These are phyloP conservation scores for Jatropha curcas DNA, from an alignment of 345 rosid genomes.

Conservation along the genomic window DNA sequence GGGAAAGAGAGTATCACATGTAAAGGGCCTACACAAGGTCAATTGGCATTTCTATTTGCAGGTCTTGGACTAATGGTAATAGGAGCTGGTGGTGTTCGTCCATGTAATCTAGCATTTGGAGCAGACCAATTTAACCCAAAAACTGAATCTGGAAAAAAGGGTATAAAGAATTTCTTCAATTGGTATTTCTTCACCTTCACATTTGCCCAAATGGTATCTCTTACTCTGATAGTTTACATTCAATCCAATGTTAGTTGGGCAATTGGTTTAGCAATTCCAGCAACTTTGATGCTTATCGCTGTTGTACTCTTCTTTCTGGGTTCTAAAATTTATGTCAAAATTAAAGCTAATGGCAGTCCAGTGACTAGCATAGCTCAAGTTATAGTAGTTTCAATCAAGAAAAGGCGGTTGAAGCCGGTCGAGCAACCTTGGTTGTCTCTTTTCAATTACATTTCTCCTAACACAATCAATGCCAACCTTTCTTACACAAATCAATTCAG, in stretches of 20 bases:
- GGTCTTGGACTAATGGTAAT: conserved; percentile 18
- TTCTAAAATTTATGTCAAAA: conserved; percentile 24
- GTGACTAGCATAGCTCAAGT: conserved; percentile 26
- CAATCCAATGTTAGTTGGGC: conserved; percentile 32
- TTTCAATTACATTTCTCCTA: conserved; percentile 32
- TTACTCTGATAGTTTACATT: conserved; percentile 19
- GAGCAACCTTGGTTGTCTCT: conserved; percentile 42
- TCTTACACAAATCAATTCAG: conserved; percentile 52
- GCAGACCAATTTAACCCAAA: conserved; percentile 14
- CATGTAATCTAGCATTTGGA: conserved; percentile 19
- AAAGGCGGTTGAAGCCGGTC: conserved; percentile 18
- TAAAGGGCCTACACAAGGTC: conserved; percentile 17
- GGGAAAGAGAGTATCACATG: conserved; percentile 1
- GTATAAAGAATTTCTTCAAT: conserved; percentile 29
- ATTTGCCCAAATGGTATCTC: conserved; percentile 22
- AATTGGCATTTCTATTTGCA: conserved; percentile 16
- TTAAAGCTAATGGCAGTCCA: conserved; percentile 28
- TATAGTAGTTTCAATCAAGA: conserved; percentile 21
- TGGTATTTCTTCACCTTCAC: conserved; percentile 33
- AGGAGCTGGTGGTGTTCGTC: conserved; percentile 23
- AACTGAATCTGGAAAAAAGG: conserved; percentile 21
- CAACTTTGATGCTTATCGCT: conserved; percentile 20
- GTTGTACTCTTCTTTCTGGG: conserved; percentile 24
- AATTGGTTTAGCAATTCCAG: conserved; percentile 27
- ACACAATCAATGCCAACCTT: conserved; percentile 45